A percentile compares a stretch with the other conserved stretches of the same genome.
Conservation (phyloP, 2,329 filamentous ascomycete genomes). For the Botryosphaeria dothidea region DNA sequence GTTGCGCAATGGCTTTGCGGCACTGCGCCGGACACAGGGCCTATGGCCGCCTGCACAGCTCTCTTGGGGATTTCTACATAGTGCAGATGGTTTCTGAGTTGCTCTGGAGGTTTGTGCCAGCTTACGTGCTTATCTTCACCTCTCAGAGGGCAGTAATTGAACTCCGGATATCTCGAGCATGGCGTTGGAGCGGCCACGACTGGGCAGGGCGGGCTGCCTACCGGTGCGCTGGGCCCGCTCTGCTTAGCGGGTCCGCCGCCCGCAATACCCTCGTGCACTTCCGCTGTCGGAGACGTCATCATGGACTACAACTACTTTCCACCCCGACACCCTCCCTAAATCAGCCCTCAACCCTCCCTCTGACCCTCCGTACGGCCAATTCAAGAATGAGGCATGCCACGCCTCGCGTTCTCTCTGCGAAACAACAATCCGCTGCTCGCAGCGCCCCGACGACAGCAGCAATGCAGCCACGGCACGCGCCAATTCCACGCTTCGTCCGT, state of each 20-base stretch:
- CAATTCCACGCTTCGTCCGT: constrained; percentile 16
- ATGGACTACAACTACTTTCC: background rate
- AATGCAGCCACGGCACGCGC: background rate
- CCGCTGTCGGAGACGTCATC: constrained; percentile 20
- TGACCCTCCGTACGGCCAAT: background rate
- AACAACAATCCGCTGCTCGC: background rate
- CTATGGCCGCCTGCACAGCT: background rate
- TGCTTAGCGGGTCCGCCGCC: constrained; percentile 3
- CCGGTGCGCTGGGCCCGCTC: constrained; percentile 3
- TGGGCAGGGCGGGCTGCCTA: background rate
- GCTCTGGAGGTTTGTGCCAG: too few species aligned
- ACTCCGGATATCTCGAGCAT: background rate
- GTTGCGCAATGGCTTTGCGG: background rate
- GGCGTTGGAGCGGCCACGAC: background rate
- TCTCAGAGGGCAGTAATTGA: too few species aligned
- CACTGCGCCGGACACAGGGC: background rate
- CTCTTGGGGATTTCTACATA: too few species aligned
- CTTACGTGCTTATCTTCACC: too few species aligned
- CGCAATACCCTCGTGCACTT: constrained; percentile 12
- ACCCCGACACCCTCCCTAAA: background rate
- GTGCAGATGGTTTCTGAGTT: too few species aligned
- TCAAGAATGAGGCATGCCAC: constrained; percentile 19
- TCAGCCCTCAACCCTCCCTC: background rate
- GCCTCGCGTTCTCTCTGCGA: constrained; percentile 3
- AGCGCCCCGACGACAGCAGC: background rate